These are phyloP conservation scores for Pythium coloratum DNA, from an alignment of 352 stramenopile genomes.

Conservation along the genomic window DNA sequence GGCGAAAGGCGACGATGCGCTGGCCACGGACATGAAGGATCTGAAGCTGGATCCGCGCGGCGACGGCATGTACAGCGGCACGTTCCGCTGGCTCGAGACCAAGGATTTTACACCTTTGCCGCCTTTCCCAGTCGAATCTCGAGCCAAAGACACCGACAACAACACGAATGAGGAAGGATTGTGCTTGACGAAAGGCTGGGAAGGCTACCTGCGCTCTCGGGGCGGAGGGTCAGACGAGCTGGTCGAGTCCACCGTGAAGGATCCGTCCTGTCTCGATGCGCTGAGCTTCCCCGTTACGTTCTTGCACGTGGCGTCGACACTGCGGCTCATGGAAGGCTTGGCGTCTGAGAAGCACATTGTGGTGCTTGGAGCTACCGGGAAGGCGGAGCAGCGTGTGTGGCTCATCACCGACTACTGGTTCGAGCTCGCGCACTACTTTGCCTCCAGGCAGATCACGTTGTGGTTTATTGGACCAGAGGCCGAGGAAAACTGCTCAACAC, in stretches of 20 bases:
- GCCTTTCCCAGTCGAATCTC: not conserved
- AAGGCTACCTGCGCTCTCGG: slow-evolving; percentile 45
- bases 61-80: slow-evolving; percentile 80
- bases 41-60: slow-evolving; percentile 64
- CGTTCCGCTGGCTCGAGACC: slow-evolving; percentile 73
- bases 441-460: slow-evolving; percentile 36
- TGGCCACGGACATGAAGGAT: slow-evolving; percentile 29
- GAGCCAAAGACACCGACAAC: not conserved
- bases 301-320: slow-evolving; percentile 39
- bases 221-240: slow-evolving; percentile 30
- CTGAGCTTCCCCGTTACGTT: slow-evolving; percentile 74
- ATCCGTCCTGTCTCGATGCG: slow-evolving; percentile 75
- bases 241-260: slow-evolving; percentile 37
- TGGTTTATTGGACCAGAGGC: slow-evolving; percentile 71
- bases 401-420: slow-evolving; percentile 68
- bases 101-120: slow-evolving; percentile 56
- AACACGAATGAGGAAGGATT: not conserved
- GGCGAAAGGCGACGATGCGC: not conserved
- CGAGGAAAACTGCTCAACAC: slow-evolving; percentile 5
- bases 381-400: slow-evolving; percentile 74
- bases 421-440: slow-evolving; percentile 48
- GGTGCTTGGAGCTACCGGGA: slow-evolving; percentile 60
- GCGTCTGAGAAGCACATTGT: slow-evolving; percentile 34
- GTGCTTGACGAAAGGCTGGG: slow-evolving; percentile 43
- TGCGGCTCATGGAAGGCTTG: slow-evolving; percentile 29